Conservation (phyloP, 306 rosid species). For the Fragaria vesca region DNA sequence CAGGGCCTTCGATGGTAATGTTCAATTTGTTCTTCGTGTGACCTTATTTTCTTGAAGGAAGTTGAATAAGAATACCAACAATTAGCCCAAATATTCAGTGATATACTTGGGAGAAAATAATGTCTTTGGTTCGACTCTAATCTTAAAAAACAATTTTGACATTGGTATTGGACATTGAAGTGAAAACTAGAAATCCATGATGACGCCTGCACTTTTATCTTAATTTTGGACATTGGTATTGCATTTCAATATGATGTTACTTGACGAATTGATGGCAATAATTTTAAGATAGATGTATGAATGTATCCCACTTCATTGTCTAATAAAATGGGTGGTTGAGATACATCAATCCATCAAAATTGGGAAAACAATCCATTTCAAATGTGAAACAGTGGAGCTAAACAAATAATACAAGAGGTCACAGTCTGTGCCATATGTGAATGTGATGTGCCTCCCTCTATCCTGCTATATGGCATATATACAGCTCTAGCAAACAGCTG, state of each 20-base stretch:
- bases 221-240: background rate
- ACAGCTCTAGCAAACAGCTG: background rate
- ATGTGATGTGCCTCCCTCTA: background rate
- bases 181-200: background rate
- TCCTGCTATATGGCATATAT: background rate
- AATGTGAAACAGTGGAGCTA: background rate
- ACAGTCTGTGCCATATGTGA: background rate
- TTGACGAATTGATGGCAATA: slow-evolving; percentile 5
- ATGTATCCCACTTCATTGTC: background rate
- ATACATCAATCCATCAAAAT: background rate
- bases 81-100: background rate
- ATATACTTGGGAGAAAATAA: background rate
- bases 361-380: background rate
- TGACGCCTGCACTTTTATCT: background rate
- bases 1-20: background rate
- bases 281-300: background rate
- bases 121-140: background rate
- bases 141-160: background rate
- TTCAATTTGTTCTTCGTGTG: background rate
- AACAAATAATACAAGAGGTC: background rate
- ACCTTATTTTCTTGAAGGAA: background rate
- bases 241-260: background rate
- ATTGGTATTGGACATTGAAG: background rate
- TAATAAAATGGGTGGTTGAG: background rate
- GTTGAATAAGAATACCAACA: background rate